These are phyloP conservation scores for Eragrostis curvula DNA, from an alignment of 176 grass and related monocot genomes.

Conservation along the genomic window DNA sequence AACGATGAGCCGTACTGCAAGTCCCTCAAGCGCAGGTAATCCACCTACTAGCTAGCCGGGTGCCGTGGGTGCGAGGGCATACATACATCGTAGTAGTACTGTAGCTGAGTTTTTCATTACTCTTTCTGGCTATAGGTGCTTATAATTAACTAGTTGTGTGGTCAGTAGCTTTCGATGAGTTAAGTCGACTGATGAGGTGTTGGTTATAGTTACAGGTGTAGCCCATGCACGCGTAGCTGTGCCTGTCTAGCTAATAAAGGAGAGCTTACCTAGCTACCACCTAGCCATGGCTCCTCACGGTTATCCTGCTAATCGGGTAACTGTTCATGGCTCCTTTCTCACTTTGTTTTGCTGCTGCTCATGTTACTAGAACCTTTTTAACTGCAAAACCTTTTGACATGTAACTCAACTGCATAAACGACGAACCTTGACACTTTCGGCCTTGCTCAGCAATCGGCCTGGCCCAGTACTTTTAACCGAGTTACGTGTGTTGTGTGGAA, in stretches of 20 bases:
- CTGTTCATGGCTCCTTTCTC: constrained; percentile 7
- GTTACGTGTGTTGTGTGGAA: background rate
- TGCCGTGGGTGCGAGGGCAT: background rate
- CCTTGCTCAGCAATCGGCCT: background rate
- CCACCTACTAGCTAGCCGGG: background rate
- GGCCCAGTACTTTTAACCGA: background rate
- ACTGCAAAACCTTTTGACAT: too few relatives aligned
- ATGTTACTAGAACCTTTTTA: background rate
- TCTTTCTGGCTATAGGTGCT: background rate
- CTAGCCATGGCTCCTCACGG: constrained; percentile 43
- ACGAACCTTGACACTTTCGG: background rate
- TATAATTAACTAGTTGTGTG: constrained; percentile 6
- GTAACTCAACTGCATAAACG: background rate
- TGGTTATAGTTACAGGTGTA: constrained; percentile 24
- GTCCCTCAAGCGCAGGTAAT: constrained; percentile 91
- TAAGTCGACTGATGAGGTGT: constrained; percentile 27
- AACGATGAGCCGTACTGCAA: constrained; percentile 84
- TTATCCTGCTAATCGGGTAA: constrained; percentile 22
- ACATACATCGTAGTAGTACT: background rate
- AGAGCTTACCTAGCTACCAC: constrained; percentile 27
- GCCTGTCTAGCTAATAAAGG: constrained; percentile 23
- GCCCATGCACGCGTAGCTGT: constrained; percentile 6
- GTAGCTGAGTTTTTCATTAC: background rate
- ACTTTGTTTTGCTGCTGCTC: background rate
- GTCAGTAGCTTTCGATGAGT: constrained; percentile 33